phyloP scores from a whole-genome alignment of 805 yeast species.

The Myxozyma lipomycoides region DNA sequence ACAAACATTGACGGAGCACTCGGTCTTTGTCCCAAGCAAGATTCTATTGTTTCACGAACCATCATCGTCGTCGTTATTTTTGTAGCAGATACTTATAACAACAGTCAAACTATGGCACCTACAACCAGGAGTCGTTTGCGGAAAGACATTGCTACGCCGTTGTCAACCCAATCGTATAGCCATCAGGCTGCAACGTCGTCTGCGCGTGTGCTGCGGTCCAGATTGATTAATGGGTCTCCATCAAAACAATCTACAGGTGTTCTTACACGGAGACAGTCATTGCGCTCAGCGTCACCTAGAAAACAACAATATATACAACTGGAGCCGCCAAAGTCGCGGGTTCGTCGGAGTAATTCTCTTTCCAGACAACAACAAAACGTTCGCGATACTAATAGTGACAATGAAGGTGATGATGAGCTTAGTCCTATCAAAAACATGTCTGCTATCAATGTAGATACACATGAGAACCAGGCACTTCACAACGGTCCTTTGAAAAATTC shows the following conservation, averaged over 20 bases:
- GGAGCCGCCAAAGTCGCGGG: too few relatives aligned
- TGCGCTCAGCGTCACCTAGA: background rate
- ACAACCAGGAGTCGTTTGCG: constrained; percentile 4
- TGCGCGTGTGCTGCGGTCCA: background rate
- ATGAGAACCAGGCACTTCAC: too few relatives aligned
- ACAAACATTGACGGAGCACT: too few relatives aligned
- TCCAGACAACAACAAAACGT: too few relatives aligned
- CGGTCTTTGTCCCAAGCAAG: too few relatives aligned
- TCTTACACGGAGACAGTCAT: background rate
- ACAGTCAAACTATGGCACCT: constrained; percentile 1
- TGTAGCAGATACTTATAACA: background rate
- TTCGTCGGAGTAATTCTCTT: too few relatives aligned
- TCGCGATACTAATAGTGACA: too few relatives aligned
- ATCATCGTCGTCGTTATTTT: background rate
- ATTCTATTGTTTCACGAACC: background rate
- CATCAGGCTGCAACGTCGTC: background rate
- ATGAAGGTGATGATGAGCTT: too few relatives aligned
- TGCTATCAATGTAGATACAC: too few relatives aligned
- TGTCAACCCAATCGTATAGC: background rate
- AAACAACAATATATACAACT: too few relatives aligned
- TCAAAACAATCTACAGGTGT: background rate
- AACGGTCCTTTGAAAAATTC: too few relatives aligned
- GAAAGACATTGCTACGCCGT: background rate
- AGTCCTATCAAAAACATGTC: too few relatives aligned
- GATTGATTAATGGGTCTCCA: background rate